phyloP scores from a whole-genome alignment of 192 early-diverging fungal species.

The Coemansia sp. region DNA sequence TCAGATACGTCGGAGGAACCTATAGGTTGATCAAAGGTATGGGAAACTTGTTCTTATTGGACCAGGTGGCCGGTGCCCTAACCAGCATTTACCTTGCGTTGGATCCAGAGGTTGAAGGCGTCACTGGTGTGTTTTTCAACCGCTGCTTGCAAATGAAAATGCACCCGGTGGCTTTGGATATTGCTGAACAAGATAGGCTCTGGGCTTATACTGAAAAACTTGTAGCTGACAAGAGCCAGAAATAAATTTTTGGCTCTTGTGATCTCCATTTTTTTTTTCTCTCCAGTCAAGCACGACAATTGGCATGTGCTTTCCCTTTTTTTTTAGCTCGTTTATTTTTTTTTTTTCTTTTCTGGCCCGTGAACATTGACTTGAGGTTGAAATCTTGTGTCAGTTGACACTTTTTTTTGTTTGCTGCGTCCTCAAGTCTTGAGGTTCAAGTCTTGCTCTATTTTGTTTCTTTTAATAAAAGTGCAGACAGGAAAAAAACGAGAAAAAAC shows the following conservation, averaged over 20 bases:
- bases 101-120: conserved; percentile 9
- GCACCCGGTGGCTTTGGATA: conserved; percentile 14
- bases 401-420: too few species aligned
- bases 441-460: too few species aligned
- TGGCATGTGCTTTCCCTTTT: neutral
- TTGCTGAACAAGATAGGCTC: conserved; percentile 18
- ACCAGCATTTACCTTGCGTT: conserved; percentile 14
- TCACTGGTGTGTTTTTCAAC: conserved; percentile 14
- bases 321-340: neutral
- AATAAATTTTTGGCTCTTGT: neutral
- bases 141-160: conserved; percentile 6
- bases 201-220: conserved; percentile 28
- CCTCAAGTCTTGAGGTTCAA: too few species aligned
- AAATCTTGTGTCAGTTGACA: neutral
- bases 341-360: neutral
- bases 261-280: neutral
- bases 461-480: neutral
- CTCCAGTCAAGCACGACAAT: too few species aligned
- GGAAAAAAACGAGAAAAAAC: too few species aligned
- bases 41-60: neutral
- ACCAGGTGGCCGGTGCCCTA: conserved; percentile 10
- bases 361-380: neutral
- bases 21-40: neutral
- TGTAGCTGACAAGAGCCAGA: conserved; percentile 5
- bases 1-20: conserved; percentile 1